Base-by-base conservation (phyloP, 2,329 filamentous ascomycete species). In the Emmonsiellopsis sp. region DNA sequence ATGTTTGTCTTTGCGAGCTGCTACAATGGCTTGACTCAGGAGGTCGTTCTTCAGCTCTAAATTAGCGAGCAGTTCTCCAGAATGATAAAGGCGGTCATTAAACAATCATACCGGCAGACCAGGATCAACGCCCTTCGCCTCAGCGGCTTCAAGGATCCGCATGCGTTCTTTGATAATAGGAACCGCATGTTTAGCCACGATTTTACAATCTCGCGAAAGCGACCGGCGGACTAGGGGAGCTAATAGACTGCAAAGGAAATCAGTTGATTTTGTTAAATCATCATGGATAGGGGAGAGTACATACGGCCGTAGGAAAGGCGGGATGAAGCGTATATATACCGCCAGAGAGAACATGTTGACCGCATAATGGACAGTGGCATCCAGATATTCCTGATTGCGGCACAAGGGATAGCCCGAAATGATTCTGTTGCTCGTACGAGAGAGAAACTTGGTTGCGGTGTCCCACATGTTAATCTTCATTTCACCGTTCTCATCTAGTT, bases 241-340 rank as follows among this genome's bases (percentile, higher is more conserved):
- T 26, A 48, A 15, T 31, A 48, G 34, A 35, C 45, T 48, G 32
- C 16, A 37, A 37, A 10, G 8, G 6, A 48, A 37, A 16, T 37
- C 8, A 48, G 34, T 9, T n/a, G 16, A 15, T 6, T 40, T 6
- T 4, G 11, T 11, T 40, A 11, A 11, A 40, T 6, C 37, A 11
- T 40, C 37, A n/a, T 16, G 16, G 45, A 35, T 20, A 48, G 11
- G 31, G 9, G 16, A 37, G 5, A 8, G 30, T 26, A 52, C 49
- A 42, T 43, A 52, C 40, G 48, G 53, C 20, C 37, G 37, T 35
- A 54, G 48, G 16, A 51, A 54, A 13, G 38, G 35, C 7, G 48
- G 57, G 45, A 59, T 58, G 30, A 59, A 58, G 16, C 58, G 57
- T 30, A 54, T 50, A 30, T 57, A 58, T n/a, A 58, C 26, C 5